These are phyloP conservation scores for Wickerhamomyces strasburgensis DNA, from an alignment of 805 yeast species.

Conservation along the genomic window DNA sequence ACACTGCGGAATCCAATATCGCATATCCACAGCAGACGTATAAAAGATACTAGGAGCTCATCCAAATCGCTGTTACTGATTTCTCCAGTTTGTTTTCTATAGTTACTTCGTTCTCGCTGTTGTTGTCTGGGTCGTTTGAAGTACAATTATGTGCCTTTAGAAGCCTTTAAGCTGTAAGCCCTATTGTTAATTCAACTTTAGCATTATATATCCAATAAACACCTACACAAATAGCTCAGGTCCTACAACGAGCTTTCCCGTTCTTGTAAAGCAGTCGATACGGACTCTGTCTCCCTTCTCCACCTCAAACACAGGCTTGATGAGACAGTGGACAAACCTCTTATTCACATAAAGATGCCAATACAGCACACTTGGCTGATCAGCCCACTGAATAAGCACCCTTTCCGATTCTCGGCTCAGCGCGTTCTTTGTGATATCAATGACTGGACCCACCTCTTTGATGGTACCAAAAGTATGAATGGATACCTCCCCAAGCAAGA, in stretches of 20 bases:
- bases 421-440: slow-evolving; percentile 5
- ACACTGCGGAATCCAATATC: no score
- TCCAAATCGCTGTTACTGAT: no score
- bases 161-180: no score
- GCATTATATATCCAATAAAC: not conserved
- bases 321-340: slow-evolving; percentile 23
- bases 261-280: slow-evolving; percentile 20
- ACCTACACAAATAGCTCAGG: slow-evolving; percentile 15
- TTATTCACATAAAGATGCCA: slow-evolving; percentile 30
- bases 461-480: slow-evolving; percentile 9
- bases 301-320: slow-evolving; percentile 7
- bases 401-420: slow-evolving; percentile 4
- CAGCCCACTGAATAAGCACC: slow-evolving; percentile 23
- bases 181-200: not conserved
- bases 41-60: no score
- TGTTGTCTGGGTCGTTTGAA: no score
- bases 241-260: slow-evolving; percentile 18
- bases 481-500: slow-evolving; percentile 24
- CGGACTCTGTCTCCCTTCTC: slow-evolving; percentile 15
- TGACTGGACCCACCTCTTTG: not conserved
- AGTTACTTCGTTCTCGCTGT: no score
- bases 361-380: slow-evolving; percentile 18
- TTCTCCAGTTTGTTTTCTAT: not conserved
- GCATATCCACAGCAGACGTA: not conserved
- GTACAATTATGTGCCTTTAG: no score